Conservation (phyloP, 805 yeast species). For the Zygoascus flipseniorum region DNA sequence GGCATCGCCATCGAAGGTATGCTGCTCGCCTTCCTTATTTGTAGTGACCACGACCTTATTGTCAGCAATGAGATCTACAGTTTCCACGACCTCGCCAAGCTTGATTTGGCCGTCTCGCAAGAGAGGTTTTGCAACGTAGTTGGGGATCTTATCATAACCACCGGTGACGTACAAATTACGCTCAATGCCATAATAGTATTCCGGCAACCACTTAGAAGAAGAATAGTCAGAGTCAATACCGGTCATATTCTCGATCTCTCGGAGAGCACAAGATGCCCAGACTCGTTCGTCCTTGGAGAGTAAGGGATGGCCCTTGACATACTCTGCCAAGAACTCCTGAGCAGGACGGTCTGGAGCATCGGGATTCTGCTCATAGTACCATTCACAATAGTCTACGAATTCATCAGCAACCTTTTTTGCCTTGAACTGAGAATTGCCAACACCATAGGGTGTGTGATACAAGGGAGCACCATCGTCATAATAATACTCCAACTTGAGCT, state of each 20-base stretch:
- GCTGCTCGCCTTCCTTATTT: constrained; percentile 1
- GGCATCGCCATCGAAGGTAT: constrained; percentile 18
- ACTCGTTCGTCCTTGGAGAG: constrained; percentile 14
- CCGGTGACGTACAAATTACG: constrained; percentile 18
- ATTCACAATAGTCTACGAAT: constrained; percentile 17
- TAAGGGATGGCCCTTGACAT: constrained; percentile 14
- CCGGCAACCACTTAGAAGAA: constrained; percentile 13
- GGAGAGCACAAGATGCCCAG: constrained; percentile 18
- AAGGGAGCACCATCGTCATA: constrained; percentile 18
- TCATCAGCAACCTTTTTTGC: constrained; percentile 21
- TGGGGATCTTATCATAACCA: constrained; percentile 16
- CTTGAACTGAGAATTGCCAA: constrained; percentile 17
- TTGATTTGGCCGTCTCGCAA: constrained; percentile 12
- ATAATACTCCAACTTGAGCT: constrained; percentile 15
- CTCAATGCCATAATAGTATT: constrained; percentile 12
- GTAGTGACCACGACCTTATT: constrained; percentile 5
- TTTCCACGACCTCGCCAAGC: constrained; percentile 13
- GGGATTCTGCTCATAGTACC: constrained; percentile 18
- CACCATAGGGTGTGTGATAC: constrained; percentile 17
- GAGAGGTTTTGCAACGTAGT: constrained; percentile 15
- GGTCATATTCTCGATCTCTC: constrained; percentile 17
- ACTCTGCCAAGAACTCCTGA: constrained; percentile 18
- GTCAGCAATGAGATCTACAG: constrained; percentile 6
- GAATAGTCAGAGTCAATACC: constrained; percentile 12
- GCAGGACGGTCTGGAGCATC: constrained; percentile 17